Evolutionary conservation across 129 eudicot species (phyloP), one percentile per base, ranked within the genome.

Genomic region (Pittosporum tobira): DNA sequence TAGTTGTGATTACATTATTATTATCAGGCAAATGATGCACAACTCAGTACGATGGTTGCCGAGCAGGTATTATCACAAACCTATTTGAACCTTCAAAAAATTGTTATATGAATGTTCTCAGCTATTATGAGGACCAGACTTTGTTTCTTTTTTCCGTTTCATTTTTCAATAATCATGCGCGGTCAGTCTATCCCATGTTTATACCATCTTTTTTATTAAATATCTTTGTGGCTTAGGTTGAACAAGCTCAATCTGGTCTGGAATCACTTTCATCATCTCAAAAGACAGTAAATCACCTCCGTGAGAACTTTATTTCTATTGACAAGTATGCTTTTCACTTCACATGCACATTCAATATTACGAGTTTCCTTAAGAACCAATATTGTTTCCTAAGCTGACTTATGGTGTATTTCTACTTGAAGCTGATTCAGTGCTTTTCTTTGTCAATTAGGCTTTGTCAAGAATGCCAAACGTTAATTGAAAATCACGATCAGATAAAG

Each of bases 1-100:
- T 69, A 20, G 19, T 69, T 44, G 11, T 72, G 28, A 1, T 66
- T n/a, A n/a, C n/a, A n/a, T n/a, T 6, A 14, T 52, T 62, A 40
- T 7, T 62, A 49, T 44, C 85, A 93, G 99, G 99, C 96, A 61
- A 93, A 81, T 84, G 99, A 93, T 75, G 99, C 99, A 62, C 99
- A 93, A 63, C 96, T 93, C 59, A 93, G 96, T 75, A 87, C 99
- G 26, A 93, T 87, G 99, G 99, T 93, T 21, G 94, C 94, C 50
- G 99, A 93, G 72, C 99, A 93, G 99, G 99, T 93, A 76, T 37
- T 22, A 30, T 15, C 31, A 6, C 11, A 28, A 52, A 25, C 14
- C 18, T 27, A 27, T 52, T 40, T 2, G 21, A 13, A 25, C 4
- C 10, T 15, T 7, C 14, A 47, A 1, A 53, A 2, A 40, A 1